Evolutionary conservation across 805 yeast genomes (phyloP).

Genomic region (Candida maesae): DNA sequence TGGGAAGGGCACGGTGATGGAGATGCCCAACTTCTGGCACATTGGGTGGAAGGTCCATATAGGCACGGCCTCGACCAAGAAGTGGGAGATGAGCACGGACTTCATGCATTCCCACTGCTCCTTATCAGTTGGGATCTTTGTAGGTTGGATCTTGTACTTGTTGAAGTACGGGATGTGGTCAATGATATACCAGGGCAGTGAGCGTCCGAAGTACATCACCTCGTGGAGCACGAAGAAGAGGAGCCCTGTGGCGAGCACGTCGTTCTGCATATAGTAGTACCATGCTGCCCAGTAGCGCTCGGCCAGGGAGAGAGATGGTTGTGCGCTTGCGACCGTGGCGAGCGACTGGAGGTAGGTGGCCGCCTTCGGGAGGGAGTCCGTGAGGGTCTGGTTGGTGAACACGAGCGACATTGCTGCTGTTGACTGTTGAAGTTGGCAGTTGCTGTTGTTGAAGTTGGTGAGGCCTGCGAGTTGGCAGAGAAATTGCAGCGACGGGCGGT

Average conservation of each 20-base stretch:
- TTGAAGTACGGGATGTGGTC: conserved; percentile 84
- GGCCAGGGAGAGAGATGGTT: conserved; percentile 26
- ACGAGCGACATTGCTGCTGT: conserved; percentile 17
- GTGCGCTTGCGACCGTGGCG: conserved; percentile 8
- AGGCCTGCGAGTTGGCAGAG: no score
- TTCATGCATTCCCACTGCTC: conserved; percentile 95
- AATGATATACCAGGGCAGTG: conserved; percentile 87
- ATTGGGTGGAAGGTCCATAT: conserved; percentile 97
- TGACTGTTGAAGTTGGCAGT: not conserved
- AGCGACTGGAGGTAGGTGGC: conserved; percentile 14
- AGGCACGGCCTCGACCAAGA: conserved; percentile 91
- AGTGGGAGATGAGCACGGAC: conserved; percentile 79
- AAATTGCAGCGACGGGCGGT: no score
- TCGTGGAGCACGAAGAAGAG: conserved; percentile 83
- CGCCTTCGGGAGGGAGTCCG: conserved; percentile 16
- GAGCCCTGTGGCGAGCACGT: conserved; percentile 87
- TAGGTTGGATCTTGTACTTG: conserved; percentile 84
- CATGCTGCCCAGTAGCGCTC: conserved; percentile 88
- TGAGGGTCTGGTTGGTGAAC: conserved; percentile 17
- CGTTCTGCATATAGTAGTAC: conserved; percentile 82
- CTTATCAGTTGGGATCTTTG: conserved; percentile 69
- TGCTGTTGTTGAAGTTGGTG: not conserved
- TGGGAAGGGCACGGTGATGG: conserved; percentile 85
- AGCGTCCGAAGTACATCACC: conserved; percentile 84
- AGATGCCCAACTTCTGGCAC: conserved; percentile 76